Evolutionary conservation across 2,329 filamentous ascomycete genomes (phyloP).

Genomic region (Fusarium begoniae): DNA sequence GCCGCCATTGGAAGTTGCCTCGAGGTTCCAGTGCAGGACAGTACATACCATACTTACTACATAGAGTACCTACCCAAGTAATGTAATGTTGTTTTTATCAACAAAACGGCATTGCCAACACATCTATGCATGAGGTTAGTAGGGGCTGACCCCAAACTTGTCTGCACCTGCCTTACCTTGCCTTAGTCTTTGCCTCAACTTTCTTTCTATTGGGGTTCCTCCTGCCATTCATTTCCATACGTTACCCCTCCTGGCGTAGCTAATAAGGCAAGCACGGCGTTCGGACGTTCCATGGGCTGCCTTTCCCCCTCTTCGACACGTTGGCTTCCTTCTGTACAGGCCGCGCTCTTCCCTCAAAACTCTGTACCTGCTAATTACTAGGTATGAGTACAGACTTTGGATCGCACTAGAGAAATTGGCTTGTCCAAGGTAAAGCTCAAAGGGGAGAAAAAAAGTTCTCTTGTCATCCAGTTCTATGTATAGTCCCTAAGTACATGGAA

Average conservation of each 20-base stretch:
- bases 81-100: slow-evolving; percentile 54
- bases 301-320: slow-evolving; percentile 29
- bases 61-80: slow-evolving; percentile 8
- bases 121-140: slow-evolving; percentile 75
- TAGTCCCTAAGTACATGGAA: neutral
- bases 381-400: neutral
- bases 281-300: slow-evolving; percentile 15
- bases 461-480: slow-evolving; percentile 14
- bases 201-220: slow-evolving; percentile 33
- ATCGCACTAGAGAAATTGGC: neutral
- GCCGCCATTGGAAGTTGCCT: slow-evolving; percentile 34
- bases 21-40: slow-evolving; percentile 34
- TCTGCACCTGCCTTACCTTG: slow-evolving; percentile 31
- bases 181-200: slow-evolving; percentile 39
- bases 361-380: neutral
- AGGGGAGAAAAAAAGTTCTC: neutral
- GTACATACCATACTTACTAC: slow-evolving; percentile 40
- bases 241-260: slow-evolving; percentile 17
- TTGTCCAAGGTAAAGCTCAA: slow-evolving; percentile 4
- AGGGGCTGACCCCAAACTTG: slow-evolving; percentile 45
- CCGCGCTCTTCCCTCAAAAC: neutral
- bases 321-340: slow-evolving; percentile 17
- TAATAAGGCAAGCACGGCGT: slow-evolving; percentile 23
- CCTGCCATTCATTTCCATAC: slow-evolving; percentile 24
- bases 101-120: slow-evolving; percentile 72